Evolutionary conservation across 805 yeast genomes (phyloP).

Genomic region (Sungouiozyma intestinalis): DNA sequence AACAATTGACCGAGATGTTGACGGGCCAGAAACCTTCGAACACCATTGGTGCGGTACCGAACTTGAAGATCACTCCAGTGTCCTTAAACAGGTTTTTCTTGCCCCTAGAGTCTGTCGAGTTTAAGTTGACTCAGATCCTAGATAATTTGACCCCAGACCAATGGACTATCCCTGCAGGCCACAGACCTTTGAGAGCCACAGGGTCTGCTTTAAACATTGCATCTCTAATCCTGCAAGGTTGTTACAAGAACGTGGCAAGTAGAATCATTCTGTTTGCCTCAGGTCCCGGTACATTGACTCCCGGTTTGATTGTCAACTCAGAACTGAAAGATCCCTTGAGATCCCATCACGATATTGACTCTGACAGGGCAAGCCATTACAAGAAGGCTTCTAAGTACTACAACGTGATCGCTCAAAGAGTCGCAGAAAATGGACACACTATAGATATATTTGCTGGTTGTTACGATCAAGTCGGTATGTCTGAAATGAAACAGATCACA

Average conservation of each 20-base stretch:
- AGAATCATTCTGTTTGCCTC: conserved; percentile 84
- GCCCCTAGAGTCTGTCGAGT: conserved; percentile 71
- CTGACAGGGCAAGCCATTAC: conserved; percentile 79
- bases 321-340: conserved; percentile 93
- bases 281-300: conserved; percentile 91
- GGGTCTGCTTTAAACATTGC: conserved; percentile 90
- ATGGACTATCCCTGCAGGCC: conserved; percentile 80
- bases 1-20: conserved; percentile 51
- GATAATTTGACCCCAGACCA: conserved; percentile 72
- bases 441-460: conserved; percentile 91
- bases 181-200: conserved; percentile 82
- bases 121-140: conserved; percentile 66
- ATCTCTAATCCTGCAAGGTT: conserved; percentile 65
- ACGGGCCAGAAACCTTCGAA: conserved; percentile 42
- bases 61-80: conserved; percentile 32
- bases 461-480: conserved; percentile 91
- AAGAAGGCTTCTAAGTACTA: conserved; percentile 79
- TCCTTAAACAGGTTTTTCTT: conserved; percentile 54
- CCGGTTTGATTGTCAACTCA: conserved; percentile 87
- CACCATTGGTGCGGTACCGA: conserved; percentile 18
- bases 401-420: conserved; percentile 60
- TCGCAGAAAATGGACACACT: conserved; percentile 64
- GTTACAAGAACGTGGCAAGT: conserved; percentile 79
- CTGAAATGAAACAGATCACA: conserved; percentile 82
- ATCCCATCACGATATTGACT: conserved; percentile 93